Conservation (phyloP, 129 eudicot genomes). For the Tagetes erecta region DNA sequence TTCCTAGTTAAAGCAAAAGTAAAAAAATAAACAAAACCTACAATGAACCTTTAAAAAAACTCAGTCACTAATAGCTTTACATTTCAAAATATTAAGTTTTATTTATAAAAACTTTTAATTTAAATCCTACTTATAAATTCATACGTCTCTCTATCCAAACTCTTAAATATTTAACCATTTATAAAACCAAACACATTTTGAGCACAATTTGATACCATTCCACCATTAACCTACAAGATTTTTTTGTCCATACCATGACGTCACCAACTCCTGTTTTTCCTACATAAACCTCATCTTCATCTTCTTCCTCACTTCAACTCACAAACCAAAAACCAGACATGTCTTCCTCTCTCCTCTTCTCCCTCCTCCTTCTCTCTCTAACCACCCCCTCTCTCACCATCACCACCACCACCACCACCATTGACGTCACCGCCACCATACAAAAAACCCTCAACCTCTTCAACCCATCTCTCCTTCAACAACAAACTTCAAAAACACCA, state of each 20-base stretch:
- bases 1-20: no score
- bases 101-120: no score
- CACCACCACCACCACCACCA: slow-evolving; percentile 22
- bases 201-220: no score
- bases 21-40: no score
- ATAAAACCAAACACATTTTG: no score
- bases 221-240: neutral
- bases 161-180: no score
- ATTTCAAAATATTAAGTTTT: no score
- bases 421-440: slow-evolving; percentile 38
- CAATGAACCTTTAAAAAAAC: no score
- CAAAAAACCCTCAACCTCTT: slow-evolving; percentile 32
- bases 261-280: slow-evolving; percentile 1
- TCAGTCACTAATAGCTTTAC: no score
- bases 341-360: slow-evolving; percentile 22
- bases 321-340: slow-evolving; percentile 21
- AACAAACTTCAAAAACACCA: neutral
- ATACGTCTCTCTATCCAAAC: no score
- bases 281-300: slow-evolving; percentile 23
- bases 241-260: slow-evolving; percentile 8
- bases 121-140: no score
- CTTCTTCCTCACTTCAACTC: slow-evolving; percentile 30
- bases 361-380: slow-evolving; percentile 18
- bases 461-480: slow-evolving; percentile 10
- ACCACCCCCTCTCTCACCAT: neutral